Conservation (phyloP, 495 filamentous ascomycete genomes). For the Penicillium paradoxum region DNA sequence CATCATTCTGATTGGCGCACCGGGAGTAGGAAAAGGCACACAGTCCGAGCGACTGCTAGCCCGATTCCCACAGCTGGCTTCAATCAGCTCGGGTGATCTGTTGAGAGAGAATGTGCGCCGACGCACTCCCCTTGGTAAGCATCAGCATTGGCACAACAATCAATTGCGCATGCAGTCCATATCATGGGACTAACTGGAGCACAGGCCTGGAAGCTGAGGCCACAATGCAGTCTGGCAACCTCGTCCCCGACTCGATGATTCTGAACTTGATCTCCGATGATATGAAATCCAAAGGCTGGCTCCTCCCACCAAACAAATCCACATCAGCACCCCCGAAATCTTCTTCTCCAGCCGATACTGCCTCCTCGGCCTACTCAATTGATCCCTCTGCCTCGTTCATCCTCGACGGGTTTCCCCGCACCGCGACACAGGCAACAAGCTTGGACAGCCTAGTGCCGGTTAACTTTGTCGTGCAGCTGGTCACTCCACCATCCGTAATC, state of each 20-base stretch:
- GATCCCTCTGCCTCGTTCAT: constrained; percentile 82
- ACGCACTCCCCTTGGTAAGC: constrained; percentile 75
- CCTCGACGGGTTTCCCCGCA: constrained; percentile 94
- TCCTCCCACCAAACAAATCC: constrained; percentile 33
- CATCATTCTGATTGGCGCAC: constrained; percentile 93
- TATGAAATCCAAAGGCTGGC: constrained; percentile 77
- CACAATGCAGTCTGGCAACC: constrained; percentile 74
- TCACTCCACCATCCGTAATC: constrained; percentile 62
- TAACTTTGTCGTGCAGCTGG: constrained; percentile 71
- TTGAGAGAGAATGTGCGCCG: constrained; percentile 87
- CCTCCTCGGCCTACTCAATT: constrained; percentile 44
- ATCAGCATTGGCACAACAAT: not conserved
- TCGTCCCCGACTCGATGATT: constrained; percentile 87
- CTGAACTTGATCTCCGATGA: constrained; percentile 86
- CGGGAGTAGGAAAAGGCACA: constrained; percentile 88
- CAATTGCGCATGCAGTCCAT: not conserved
- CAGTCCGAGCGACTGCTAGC: constrained; percentile 83
- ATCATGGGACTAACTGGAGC: not conserved
- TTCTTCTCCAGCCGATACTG: constrained; percentile 5
- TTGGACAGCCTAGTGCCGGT: constrained; percentile 80
- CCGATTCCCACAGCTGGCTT: constrained; percentile 81
- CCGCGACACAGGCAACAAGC: constrained; percentile 67
- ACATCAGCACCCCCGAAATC: constrained; percentile 14
- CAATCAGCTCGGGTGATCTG: constrained; percentile 91
- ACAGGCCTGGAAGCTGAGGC: constrained; percentile 82